Evolutionary conservation across 345 rosid species (phyloP).

Genomic region (Cardamine chenopodiifolia): DNA sequence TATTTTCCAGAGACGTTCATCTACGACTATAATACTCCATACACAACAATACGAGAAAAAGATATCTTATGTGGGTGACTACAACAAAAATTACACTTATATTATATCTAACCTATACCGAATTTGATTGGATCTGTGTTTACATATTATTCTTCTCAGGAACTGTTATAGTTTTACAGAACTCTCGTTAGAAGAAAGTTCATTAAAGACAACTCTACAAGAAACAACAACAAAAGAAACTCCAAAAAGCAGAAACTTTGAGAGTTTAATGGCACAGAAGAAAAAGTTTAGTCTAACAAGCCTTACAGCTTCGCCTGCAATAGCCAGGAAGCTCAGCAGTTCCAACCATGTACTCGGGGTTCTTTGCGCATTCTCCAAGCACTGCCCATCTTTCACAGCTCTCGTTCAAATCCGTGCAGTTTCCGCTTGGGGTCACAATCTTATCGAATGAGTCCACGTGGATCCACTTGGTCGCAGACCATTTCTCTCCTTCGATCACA

Average conservation of each 20-base stretch:
- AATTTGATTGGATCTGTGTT: background rate
- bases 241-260: background rate
- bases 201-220: constrained; percentile 22
- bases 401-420: constrained; percentile 71
- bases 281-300: constrained; percentile 52
- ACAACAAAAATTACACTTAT: background rate
- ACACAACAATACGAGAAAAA: background rate
- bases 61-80: background rate
- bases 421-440: constrained; percentile 55
- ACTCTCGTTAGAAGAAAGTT: constrained; percentile 4
- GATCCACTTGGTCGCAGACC: constrained; percentile 99
- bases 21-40: background rate
- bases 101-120: background rate
- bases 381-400: constrained; percentile 95
- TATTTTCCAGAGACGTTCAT: constrained; percentile 16
- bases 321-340: constrained; percentile 76
- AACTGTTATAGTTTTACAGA: constrained; percentile 17
- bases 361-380: constrained; percentile 88
- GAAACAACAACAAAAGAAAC: constrained; percentile 22
- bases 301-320: constrained; percentile 84
- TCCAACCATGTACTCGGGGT: constrained; percentile 89
- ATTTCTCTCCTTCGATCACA: constrained; percentile 92
- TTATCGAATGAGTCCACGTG: constrained; percentile 88
- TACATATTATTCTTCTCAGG: background rate
- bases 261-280: constrained; percentile 7